These are phyloP conservation scores for Cairneyella variabilis DNA, from an alignment of 495 filamentous ascomycete species.

Conservation along the genomic window DNA sequence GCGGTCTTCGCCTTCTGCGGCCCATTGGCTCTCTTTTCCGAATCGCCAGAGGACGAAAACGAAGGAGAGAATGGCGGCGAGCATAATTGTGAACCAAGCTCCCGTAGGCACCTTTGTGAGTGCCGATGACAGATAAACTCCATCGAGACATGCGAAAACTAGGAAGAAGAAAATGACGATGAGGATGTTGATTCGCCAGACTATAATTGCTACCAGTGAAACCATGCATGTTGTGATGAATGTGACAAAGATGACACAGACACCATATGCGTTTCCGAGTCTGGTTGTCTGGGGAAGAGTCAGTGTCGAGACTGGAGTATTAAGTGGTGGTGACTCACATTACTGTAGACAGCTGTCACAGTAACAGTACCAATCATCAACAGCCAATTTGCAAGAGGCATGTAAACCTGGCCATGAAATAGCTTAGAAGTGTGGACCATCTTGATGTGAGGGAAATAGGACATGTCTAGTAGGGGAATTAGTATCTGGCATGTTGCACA, in stretches of 20 bases:
- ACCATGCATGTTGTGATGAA: slow-evolving; percentile 73
- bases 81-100: slow-evolving; percentile 69
- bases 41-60: slow-evolving; percentile 70
- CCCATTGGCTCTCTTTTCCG: slow-evolving; percentile 72
- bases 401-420: slow-evolving; percentile 69
- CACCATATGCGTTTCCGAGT: slow-evolving; percentile 49
- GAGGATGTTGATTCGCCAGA: slow-evolving; percentile 57
- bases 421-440: slow-evolving; percentile 59
- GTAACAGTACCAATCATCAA: slow-evolving; percentile 72
- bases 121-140: slow-evolving; percentile 61
- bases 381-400: slow-evolving; percentile 69
- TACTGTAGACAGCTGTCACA: slow-evolving; percentile 68
- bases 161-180: slow-evolving; percentile 60
- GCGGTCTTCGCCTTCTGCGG: slow-evolving; percentile 56
- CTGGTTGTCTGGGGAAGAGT: slow-evolving; percentile 36
- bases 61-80: slow-evolving; percentile 52
- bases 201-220: slow-evolving; percentile 60
- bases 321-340: slow-evolving; percentile 40
- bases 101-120: slow-evolving; percentile 67
- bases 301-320: not conserved
- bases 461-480: slow-evolving; percentile 41
- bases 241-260: slow-evolving; percentile 72
- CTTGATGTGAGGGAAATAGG: slow-evolving; percentile 72
- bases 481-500: too few relatives aligned
- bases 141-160: slow-evolving; percentile 57